These are phyloP conservation scores for Solanum bulbocastanum DNA, from an alignment of 257 asterid species.

Conservation along the genomic window DNA sequence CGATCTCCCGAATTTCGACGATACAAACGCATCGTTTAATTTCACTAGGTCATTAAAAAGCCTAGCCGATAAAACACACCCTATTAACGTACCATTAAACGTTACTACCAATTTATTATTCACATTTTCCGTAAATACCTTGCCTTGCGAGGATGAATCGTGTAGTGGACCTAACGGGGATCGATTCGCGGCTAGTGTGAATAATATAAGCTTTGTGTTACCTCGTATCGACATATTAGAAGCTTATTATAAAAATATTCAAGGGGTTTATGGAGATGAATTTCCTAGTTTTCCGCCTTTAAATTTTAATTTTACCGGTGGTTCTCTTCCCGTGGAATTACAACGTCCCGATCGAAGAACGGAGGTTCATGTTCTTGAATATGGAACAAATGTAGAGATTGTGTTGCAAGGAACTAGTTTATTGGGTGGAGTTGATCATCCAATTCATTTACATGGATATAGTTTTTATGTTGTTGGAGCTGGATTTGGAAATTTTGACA, in stretches of 20 bases:
- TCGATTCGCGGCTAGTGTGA: conserved; percentile 43
- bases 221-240: conserved; percentile 41
- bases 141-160: conserved; percentile 11
- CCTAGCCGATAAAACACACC: conserved; percentile 20
- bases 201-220: conserved; percentile 29
- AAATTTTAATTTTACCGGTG: conserved; percentile 15
- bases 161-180: conserved; percentile 36
- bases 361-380: conserved; percentile 3
- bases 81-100: conserved; percentile 31
- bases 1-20: conserved; percentile 21
- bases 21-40: conserved; percentile 20
- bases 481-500: conserved; percentile 10
- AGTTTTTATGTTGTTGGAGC: conserved; percentile 9
- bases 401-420: conserved; percentile 3
- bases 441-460: conserved; percentile 11
- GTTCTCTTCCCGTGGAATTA: neutral
- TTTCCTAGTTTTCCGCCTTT: conserved; percentile 38
- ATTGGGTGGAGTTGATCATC: neutral
- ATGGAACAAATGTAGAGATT: conserved; percentile 1
- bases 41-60: conserved; percentile 41
- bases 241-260: conserved; percentile 44
- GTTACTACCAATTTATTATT: conserved; percentile 8
- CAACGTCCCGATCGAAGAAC: neutral
- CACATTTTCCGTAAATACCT: conserved; percentile 33
- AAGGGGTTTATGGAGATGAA: conserved; percentile 21